phyloP scores from a whole-genome alignment of 345 rosid genomes.

The Lepidium sativum region DNA sequence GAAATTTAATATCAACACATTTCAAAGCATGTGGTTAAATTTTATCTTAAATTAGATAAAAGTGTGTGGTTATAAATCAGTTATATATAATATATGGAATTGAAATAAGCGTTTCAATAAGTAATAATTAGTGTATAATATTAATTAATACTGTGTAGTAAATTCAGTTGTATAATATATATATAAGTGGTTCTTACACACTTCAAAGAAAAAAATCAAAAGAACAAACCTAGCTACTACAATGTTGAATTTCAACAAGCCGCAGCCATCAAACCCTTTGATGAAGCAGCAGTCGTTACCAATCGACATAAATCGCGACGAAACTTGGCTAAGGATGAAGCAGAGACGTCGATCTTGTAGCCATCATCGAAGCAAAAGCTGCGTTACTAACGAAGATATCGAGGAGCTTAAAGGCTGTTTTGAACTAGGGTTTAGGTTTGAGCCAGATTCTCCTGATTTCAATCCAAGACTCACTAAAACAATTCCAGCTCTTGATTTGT shows the following conservation, averaged over 20 bases:
- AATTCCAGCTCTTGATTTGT: constrained; percentile 65
- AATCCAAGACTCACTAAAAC: constrained; percentile 51
- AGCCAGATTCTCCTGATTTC: constrained; percentile 46
- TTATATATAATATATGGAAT: neutral
- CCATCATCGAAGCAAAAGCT: constrained; percentile 24
- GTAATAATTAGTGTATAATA: neutral
- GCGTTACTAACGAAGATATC: constrained; percentile 67
- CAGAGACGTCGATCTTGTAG: neutral
- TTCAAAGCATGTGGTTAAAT: no score
- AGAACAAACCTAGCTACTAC: neutral
- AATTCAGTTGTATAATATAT: neutral
- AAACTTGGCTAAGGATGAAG: constrained; percentile 59
- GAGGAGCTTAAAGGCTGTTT: constrained; percentile 74
- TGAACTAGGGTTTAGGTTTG: constrained; percentile 78
- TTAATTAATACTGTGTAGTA: neutral
- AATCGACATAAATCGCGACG: constrained; percentile 47
- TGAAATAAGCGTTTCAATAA: neutral
- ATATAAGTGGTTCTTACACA: neutral
- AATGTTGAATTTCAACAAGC: constrained; percentile 17
- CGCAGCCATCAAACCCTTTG: constrained; percentile 27
- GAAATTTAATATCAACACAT: no score
- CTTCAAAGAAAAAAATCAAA: neutral
- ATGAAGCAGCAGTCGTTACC: constrained; percentile 60
- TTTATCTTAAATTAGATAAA: neutral
- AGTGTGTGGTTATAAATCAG: neutral